phyloP scores from a whole-genome alignment of 306 rosid species.

The Quercus cerris region DNA sequence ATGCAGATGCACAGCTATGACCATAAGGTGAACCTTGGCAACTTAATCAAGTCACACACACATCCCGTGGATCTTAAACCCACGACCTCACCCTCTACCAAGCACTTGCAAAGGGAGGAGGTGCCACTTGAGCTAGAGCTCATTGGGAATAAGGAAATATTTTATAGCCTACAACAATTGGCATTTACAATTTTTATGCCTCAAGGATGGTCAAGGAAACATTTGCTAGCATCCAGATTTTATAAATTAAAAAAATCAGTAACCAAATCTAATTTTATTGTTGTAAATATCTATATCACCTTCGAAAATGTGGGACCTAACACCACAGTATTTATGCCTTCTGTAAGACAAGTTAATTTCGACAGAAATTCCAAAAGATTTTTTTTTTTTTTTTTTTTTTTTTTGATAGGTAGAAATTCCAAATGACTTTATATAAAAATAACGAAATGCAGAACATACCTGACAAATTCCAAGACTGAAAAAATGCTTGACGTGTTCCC shows the following conservation, averaged over 20 bases:
- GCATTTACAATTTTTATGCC: neutral
- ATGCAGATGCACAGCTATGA: slow-evolving; percentile 2
- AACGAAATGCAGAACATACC: slow-evolving; percentile 38
- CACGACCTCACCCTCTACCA: too few species aligned
- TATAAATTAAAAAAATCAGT: neutral
- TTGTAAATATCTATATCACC: neutral
- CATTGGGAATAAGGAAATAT: too few species aligned
- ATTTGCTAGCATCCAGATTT: neutral
- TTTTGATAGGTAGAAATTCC: neutral
- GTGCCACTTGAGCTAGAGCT: too few species aligned
- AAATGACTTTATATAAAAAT: slow-evolving; percentile 12
- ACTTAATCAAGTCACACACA: too few species aligned
- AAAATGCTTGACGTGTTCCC: slow-evolving; percentile 78
- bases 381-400: too few species aligned
- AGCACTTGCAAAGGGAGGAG: too few species aligned
- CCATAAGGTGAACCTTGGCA: neutral
- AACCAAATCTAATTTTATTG: too few species aligned
- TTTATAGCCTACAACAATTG: neutral
- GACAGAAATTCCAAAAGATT: slow-evolving; percentile 11
- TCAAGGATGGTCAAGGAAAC: neutral
- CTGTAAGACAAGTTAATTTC: slow-evolving; percentile 10
- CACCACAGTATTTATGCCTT: slow-evolving; percentile 4
- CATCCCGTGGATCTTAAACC: too few species aligned
- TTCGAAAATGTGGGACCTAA: slow-evolving; percentile 1
- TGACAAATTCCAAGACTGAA: slow-evolving; percentile 72